A percentile compares a stretch with the other conserved stretches of the same genome.
Conservation (phyloP, 306 rosid genomes). For the Begonia masoniana region DNA sequence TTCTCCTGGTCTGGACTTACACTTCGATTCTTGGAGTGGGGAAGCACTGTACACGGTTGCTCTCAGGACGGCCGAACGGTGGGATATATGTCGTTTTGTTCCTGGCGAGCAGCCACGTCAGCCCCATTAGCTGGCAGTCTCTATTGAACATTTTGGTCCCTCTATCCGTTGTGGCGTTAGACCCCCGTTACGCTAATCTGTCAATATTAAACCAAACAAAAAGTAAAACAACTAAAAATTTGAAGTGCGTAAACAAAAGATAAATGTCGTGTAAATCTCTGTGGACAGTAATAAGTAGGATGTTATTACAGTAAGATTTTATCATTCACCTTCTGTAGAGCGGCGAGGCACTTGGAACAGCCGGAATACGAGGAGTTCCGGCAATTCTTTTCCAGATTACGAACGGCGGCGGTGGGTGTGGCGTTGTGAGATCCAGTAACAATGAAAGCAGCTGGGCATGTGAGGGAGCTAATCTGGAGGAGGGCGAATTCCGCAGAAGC, state of each 20-base stretch:
- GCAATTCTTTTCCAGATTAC: constrained; percentile 54
- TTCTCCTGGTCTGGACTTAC: constrained; percentile 98
- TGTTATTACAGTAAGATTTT: too few relatives aligned
- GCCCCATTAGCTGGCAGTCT: constrained; percentile 96
- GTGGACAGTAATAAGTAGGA: too few relatives aligned
- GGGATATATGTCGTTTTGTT: constrained; percentile 93
- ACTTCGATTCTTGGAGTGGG: constrained; percentile 58
- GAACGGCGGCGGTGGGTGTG: constrained; percentile 71
- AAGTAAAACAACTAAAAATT: too few relatives aligned
- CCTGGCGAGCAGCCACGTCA: constrained; percentile 76
- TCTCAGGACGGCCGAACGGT: constrained; percentile 90
- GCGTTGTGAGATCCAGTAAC: constrained; percentile 43
- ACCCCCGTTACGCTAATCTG: constrained; percentile 45
- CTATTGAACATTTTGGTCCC: constrained; percentile 73
- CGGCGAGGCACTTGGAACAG: constrained; percentile 74
- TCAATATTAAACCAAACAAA: too few relatives aligned
- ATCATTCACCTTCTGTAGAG: constrained; percentile 58
- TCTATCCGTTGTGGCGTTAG: constrained; percentile 26
- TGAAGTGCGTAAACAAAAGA: too few relatives aligned
- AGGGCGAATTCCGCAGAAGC: constrained; percentile 91
- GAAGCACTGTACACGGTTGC: constrained; percentile 92
- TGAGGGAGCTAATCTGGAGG: constrained; percentile 71
- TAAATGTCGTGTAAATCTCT: too few relatives aligned
- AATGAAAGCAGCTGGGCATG: constrained; percentile 80
- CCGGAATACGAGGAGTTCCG: constrained; percentile 78